Evolutionary conservation across 192 early-diverging fungal genomes (phyloP), one percentile per base, ranked within the genome.

Genomic region (Coemansia javaensis): DNA sequence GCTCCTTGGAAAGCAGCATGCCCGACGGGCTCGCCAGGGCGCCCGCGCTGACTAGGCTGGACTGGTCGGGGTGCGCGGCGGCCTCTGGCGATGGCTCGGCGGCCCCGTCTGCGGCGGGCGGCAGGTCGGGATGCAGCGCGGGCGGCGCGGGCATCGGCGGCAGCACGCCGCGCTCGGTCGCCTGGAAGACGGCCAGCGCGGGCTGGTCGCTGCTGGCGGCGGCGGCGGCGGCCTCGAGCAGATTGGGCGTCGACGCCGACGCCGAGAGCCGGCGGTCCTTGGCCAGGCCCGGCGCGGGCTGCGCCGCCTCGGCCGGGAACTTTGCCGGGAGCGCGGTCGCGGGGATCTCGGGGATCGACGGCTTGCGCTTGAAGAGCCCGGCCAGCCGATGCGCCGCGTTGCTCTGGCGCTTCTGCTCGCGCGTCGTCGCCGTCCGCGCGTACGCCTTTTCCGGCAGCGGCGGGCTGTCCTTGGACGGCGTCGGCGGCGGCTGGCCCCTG

Each of bases 71-170:
- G n/a, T n/a, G n/a, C n/a, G n/a, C n/a, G n/a, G n/a, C n/a, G n/a
- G n/a, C n/a, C n/a, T n/a, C n/a, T n/a, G n/a, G n/a, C n/a, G n/a
- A n/a, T n/a, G n/a, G n/a, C n/a, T n/a, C n/a, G n/a, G n/a, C n/a
- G n/a, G n/a, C n/a, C n/a, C n/a, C n/a, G n/a, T n/a, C n/a, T n/a
- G n/a, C n/a, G n/a, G 46, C 43, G 4, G 30, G 40, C 12, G 62
- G 65, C 11, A 65, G 28, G 35, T 57, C 65, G 4, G 69, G 69
- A 7, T 63, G 57, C 49, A 73, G 44, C 8, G 57, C 37, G 4
- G 70, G 70, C 14, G 70, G 70, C 2, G 63, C 58, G 2, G 70
- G 70, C 70, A 74, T 74, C 10, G 70, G 70, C 4, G 70, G 70
- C 8, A 74, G 56, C 37, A 66, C 63, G 17, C 70, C 70, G 3